A percentile compares a stretch with the other conserved stretches of the same genome.
phyloP scores from a whole-genome alignment of 257 asterid genomes.

The Buddleja alternifolia region DNA sequence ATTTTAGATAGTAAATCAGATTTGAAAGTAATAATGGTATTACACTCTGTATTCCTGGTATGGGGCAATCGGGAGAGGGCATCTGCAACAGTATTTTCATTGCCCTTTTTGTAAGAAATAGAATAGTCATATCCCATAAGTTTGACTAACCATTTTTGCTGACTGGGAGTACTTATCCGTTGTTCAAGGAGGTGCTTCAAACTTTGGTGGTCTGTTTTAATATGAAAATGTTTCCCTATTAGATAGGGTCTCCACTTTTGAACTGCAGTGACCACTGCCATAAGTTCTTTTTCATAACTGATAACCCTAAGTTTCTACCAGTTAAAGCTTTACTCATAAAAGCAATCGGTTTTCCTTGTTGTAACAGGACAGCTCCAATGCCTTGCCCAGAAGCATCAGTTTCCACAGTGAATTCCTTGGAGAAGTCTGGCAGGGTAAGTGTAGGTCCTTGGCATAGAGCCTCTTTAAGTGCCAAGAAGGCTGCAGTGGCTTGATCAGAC shows the following conservation, averaged over 20 bases:
- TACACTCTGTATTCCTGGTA: too few relatives aligned
- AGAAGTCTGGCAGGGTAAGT: slow-evolving; percentile 6
- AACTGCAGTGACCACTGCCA: not conserved
- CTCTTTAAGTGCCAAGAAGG: not conserved
- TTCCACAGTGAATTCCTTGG: not conserved
- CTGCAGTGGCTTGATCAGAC: not conserved
- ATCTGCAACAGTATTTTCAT: too few relatives aligned
- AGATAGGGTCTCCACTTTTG: not conserved
- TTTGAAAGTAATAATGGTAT: too few relatives aligned
- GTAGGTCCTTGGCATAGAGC: not conserved
- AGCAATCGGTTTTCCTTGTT: not conserved
- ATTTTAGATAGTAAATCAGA: too few relatives aligned
- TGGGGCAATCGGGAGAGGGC: too few relatives aligned
- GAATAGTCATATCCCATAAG: not conserved
- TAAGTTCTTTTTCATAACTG: not conserved
- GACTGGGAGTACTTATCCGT: not conserved
- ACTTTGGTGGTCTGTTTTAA: not conserved
- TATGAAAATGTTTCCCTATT: not conserved
- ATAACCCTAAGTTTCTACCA: not conserved
- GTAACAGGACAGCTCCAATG: not conserved
- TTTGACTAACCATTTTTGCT: not conserved
- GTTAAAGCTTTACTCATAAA: not conserved
- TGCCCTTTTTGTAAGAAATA: too few relatives aligned
- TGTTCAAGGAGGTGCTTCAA: not conserved
- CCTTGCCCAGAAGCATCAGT: slow-evolving; percentile 1